Percentiles rank a stretch among this genome's conserved stretches.
These are phyloP conservation scores for Termitomyces sp. DNA, from an alignment of 1,284 basidiomycete species.

Conservation along the genomic window DNA sequence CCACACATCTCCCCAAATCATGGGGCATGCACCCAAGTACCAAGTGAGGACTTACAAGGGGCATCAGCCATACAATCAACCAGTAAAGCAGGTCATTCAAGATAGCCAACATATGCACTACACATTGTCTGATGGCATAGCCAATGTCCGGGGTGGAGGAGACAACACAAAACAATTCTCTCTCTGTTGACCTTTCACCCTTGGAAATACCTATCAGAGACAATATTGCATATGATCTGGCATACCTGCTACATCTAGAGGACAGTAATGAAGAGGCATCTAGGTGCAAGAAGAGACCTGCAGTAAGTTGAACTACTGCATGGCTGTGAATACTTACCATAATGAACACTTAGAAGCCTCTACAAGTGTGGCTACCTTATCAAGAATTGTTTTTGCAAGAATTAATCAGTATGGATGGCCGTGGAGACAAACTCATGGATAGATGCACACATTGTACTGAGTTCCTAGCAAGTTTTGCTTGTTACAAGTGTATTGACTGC, in stretches of 20 bases:
- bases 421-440: background rate
- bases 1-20: background rate
- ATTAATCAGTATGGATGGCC: slow-evolving; percentile 2
- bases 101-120: background rate
- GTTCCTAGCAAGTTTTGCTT: background rate
- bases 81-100: background rate
- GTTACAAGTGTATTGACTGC: slow-evolving; percentile 9
- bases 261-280: background rate
- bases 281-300: background rate
- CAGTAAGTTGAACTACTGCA: background rate
- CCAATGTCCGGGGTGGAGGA: background rate
- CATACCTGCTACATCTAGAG: slow-evolving; percentile 3
- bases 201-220: background rate
- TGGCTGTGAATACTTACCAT: background rate
- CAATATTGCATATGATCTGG: background rate
- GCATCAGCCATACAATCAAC: background rate
- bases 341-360: slow-evolving; percentile 2
- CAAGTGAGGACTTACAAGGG: background rate
- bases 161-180: background rate
- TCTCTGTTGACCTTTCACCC: background rate
- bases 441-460: background rate
- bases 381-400: slow-evolving; percentile 6
- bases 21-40: background rate
- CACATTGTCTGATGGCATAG: background rate
- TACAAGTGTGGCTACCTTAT: slow-evolving; percentile 5